phyloP scores from a whole-genome alignment of 768 basidiomycete species.

The Tulasnella sp. region DNA sequence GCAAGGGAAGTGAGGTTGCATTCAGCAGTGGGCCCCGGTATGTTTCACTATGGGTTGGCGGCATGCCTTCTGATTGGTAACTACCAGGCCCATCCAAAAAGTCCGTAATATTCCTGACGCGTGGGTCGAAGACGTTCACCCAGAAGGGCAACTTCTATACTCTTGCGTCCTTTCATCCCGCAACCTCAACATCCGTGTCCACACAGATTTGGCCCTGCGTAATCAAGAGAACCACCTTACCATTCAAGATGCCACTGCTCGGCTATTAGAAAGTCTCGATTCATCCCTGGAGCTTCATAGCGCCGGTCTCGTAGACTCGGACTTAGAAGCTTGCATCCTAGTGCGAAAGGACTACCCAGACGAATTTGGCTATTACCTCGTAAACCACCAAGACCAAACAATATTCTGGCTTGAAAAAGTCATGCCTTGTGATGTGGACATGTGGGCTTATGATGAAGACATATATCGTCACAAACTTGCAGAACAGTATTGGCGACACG shows the following conservation, averaged over 20 bases:
- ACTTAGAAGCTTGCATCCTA: background rate
- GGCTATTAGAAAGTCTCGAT: background rate
- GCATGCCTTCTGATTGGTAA: background rate
- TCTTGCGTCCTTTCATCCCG: background rate
- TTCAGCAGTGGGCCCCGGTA: background rate
- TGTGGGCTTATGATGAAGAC: background rate
- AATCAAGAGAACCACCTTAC: background rate
- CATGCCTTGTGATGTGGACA: no score
- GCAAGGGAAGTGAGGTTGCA: background rate
- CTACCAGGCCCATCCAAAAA: background rate
- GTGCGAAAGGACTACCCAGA: background rate
- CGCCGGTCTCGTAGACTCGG: background rate
- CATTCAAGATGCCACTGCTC: background rate
- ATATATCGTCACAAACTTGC: no score
- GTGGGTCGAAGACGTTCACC: background rate
- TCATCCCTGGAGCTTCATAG: background rate
- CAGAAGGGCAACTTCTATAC: background rate
- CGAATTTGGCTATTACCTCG: background rate
- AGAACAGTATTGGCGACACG: constrained; percentile 15
- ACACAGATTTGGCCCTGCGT: background rate
- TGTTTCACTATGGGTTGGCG: background rate
- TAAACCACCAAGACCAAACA: constrained; percentile 1
- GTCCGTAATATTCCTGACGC: background rate
- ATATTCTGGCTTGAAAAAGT: constrained; percentile 16
- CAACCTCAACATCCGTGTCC: background rate